Evolutionary conservation across 2,329 filamentous ascomycete species (phyloP), one percentile per base, ranked within the genome.

Genomic region (Aspergillus hiratsukae): DNA sequence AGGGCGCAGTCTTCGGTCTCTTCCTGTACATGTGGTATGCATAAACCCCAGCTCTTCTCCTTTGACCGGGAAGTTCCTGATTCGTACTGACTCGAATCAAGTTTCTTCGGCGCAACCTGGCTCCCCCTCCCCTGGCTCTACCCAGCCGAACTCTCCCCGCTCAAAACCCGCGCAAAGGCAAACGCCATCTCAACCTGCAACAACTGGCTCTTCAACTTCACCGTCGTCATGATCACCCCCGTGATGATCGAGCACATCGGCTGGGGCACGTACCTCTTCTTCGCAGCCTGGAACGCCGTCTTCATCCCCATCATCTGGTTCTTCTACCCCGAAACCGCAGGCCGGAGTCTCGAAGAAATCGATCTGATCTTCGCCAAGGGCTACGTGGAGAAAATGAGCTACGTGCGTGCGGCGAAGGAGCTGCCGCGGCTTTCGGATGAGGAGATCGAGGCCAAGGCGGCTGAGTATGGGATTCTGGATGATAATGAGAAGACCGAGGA

Each of bases 71-170:
- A 57, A 60, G 8, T 37, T 60, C 29, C 56, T 8, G 51, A 40
- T 29, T 41, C 57, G 19, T 28, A 51, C 11, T 28, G 52, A 60
- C 1, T 60, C 40, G 59, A 41, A 49, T 45, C 23, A 59, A 83
- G 84, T 4, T 85, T 84, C 55, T 88, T 88, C 60, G 86, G 85
- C 35, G 84, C 85, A 0, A 85, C 83, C 0, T 87, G 83, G 80
- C 69, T 87, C 6, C 84, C 85, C 14, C 77, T 87, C 19, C 85
- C 85, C 0, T 88, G 84, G 85, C 48, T 74, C 52, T 75, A 75
- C 58, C 74, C 79, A 0, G 78, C 80, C 50, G 81, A 81, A 60
- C 72, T 81, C 64, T 81, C 80, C 53, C 81, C 81, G 4, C 76
- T 82, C 67, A 80, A 79, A 68, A 83, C 80, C 5, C 76, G 81